A percentile compares a stretch with the other conserved stretches of the same genome.
Conservation (phyloP, 768 basidiomycete species). For the Mycena metata region DNA sequence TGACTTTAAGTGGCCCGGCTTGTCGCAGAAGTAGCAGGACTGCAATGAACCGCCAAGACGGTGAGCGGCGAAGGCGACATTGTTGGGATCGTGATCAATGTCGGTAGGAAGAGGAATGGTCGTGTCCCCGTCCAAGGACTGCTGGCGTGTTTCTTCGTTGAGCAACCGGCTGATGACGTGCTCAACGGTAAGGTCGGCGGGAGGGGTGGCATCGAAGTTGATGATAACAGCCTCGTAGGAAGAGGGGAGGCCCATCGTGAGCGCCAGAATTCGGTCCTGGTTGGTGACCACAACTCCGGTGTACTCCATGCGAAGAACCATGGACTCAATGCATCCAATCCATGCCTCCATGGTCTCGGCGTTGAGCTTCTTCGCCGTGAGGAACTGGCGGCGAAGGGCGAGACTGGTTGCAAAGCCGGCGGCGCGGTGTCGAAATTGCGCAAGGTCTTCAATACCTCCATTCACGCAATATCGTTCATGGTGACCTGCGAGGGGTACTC, state of each 20-base stretch:
- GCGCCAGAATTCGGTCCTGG: slow-evolving; percentile 18
- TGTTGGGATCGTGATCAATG: slow-evolving; percentile 26
- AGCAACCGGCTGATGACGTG: slow-evolving; percentile 24
- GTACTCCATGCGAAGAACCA: slow-evolving; percentile 18
- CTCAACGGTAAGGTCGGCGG: slow-evolving; percentile 21
- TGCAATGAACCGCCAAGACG: slow-evolving; percentile 32
- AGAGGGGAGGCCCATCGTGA: slow-evolving; percentile 29
- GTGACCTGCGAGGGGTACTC: too few relatives aligned
- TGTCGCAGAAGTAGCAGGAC: slow-evolving; percentile 21
- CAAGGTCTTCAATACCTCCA: too few relatives aligned
- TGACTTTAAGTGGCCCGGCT: slow-evolving; percentile 17
- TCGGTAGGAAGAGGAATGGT: too few relatives aligned
- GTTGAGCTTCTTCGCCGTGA: slow-evolving; percentile 17
- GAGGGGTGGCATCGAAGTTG: slow-evolving; percentile 28
- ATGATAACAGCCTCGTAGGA: slow-evolving; percentile 29
- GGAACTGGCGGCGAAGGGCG: slow-evolving; percentile 24
- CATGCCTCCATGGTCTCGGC: slow-evolving; percentile 22
- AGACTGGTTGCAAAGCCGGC: slow-evolving; percentile 21
- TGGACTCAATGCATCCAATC: slow-evolving; percentile 20
- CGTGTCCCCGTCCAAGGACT: background rate
- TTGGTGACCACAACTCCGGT: slow-evolving; percentile 2
- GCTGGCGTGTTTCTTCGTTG: slow-evolving; percentile 24
- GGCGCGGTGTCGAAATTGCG: too few relatives aligned
- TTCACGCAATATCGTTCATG: too few relatives aligned
- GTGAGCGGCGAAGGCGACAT: slow-evolving; percentile 14